phyloP scores from a whole-genome alignment of 257 asterid genomes.

The Solanum bukasovii region DNA sequence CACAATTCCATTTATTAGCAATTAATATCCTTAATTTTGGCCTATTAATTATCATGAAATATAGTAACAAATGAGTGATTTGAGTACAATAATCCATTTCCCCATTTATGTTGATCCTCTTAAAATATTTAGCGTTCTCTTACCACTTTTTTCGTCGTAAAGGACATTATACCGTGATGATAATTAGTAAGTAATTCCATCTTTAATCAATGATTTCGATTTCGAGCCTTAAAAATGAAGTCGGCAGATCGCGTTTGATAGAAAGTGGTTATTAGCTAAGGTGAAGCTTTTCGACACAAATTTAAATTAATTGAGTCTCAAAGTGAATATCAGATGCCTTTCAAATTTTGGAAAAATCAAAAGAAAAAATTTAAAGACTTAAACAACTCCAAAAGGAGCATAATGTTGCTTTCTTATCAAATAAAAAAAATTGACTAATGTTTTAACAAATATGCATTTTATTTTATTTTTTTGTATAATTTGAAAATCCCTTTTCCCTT shows the following conservation, averaged over 20 bases:
- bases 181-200: background rate
- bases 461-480: too few relatives aligned
- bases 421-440: background rate
- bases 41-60: background rate
- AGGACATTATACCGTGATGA: background rate
- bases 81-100: background rate
- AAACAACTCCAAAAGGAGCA: background rate
- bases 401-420: background rate
- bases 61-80: background rate
- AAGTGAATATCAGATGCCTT: background rate
- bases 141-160: background rate
- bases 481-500: background rate
- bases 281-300: fast-evolving
- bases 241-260: fast-evolving
- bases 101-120: background rate
- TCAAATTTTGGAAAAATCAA: background rate
- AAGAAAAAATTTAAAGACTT: background rate
- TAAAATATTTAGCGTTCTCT: background rate
- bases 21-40: background rate
- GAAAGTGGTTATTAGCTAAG: background rate
- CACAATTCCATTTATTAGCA: background rate
- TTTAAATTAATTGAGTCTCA: background rate
- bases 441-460: background rate
- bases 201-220: background rate
- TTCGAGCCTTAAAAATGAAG: background rate